Conservation (phyloP, 208 protist genomes). For the Leishmania guyanensis region DNA sequence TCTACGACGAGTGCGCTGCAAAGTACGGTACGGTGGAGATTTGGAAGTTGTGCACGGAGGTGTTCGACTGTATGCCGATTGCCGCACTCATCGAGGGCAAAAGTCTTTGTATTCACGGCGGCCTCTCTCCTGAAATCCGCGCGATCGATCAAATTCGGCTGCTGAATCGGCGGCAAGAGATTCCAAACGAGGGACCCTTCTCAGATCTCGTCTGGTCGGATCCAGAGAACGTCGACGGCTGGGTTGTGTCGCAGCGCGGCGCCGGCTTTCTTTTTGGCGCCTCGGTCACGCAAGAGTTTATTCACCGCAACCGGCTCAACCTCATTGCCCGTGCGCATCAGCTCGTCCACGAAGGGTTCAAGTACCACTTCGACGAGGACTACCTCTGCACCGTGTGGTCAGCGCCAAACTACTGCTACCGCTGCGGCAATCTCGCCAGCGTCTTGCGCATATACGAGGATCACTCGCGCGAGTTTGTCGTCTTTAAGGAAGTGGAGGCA, state of each 20-base stretch:
- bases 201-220: conserved; percentile 92
- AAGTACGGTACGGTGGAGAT: conserved; percentile 94
- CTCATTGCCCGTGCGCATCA: conserved; percentile 91
- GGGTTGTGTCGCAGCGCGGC: conserved; percentile 80
- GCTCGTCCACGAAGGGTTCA: conserved; percentile 91
- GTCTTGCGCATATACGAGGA: conserved; percentile 93
- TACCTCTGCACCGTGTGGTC: conserved; percentile 96
- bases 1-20: conserved; percentile 89
- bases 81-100: conserved; percentile 96
- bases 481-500: conserved; percentile 78
- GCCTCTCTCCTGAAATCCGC: conserved; percentile 96
- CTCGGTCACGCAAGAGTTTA: conserved; percentile 77
- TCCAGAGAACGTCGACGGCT: conserved; percentile 84
- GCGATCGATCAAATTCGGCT: conserved; percentile 85
- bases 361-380: conserved; percentile 90
- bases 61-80: conserved; percentile 99
- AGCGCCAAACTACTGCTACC: conserved; percentile 98
- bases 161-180: conserved; percentile 83
- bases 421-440: conserved; percentile 95
- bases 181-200: conserved; percentile 87
- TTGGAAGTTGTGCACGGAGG: conserved; percentile 98
- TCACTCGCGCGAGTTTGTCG: conserved; percentile 81
- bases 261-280: conserved; percentile 89
- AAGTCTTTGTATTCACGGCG: conserved; percentile 98
- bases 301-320: conserved; percentile 81